Evolutionary conservation across 2,329 filamentous ascomycete species (phyloP).

Genomic region (Penicillium sp.): DNA sequence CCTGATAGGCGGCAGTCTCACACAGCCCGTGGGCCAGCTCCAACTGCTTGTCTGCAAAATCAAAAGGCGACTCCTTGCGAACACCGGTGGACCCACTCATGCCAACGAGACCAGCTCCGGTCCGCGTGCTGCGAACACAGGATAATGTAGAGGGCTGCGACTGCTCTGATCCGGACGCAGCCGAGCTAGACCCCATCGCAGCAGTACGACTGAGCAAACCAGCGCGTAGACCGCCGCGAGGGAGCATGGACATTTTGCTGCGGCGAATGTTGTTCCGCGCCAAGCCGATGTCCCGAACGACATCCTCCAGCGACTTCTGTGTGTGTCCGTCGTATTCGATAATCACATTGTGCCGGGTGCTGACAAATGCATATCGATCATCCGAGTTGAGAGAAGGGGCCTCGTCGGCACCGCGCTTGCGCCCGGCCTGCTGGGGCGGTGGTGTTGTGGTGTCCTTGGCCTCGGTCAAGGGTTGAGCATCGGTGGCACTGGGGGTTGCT

Average conservation of each 20-base stretch:
- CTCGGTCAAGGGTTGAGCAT: not conserved
- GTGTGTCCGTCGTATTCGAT: constrained; percentile 91
- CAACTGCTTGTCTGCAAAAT: constrained; percentile 69
- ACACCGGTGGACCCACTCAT: constrained; percentile 12
- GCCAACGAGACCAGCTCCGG: constrained; percentile 14
- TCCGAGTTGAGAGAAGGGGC: constrained; percentile 29
- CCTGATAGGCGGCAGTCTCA: constrained; percentile 81
- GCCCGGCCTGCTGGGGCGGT: constrained; percentile 16
- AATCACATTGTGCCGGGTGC: constrained; percentile 68
- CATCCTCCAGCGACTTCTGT: constrained; percentile 71
- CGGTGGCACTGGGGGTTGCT: constrained; percentile 8
- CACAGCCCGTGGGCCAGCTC: constrained; percentile 76
- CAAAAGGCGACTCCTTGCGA: constrained; percentile 56
- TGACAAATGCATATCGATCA: constrained; percentile 49
- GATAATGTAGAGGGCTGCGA: constrained; percentile 11
- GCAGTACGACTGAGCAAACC: constrained; percentile 14
- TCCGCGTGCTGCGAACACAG: constrained; percentile 27
- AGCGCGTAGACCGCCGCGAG: constrained; percentile 22
- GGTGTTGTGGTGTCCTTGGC: constrained; percentile 2
- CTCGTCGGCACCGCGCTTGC: constrained; percentile 35
- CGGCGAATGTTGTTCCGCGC: constrained; percentile 80
- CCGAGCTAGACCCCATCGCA: constrained; percentile 1
- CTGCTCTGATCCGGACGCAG: constrained; percentile 1
- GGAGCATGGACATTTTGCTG: constrained; percentile 57
- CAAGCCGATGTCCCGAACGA: constrained; percentile 74